Percentiles rank a stretch among this genome's conserved stretches.
These are phyloP conservation scores for Exophiala bonariae DNA, from an alignment of 2,329 filamentous ascomycete genomes.

Conservation along the genomic window DNA sequence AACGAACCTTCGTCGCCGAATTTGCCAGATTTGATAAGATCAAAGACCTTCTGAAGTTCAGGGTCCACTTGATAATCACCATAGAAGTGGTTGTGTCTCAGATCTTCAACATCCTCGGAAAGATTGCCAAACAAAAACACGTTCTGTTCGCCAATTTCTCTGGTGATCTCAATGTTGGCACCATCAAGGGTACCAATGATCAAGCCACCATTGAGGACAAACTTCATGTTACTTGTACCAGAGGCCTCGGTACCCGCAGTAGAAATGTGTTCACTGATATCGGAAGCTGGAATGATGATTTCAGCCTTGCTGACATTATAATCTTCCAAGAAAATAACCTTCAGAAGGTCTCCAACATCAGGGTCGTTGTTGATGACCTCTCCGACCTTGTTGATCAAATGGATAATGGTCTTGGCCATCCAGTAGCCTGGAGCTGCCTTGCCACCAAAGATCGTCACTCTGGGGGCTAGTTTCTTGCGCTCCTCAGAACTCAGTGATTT, in stretches of 20 bases:
- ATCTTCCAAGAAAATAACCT: conserved; percentile 96
- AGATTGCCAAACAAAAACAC: conserved; percentile 98
- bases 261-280: conserved; percentile 97
- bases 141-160: conserved; percentile 93
- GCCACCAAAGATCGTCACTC: conserved; percentile 94
- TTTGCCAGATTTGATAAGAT: conserved; percentile 72
- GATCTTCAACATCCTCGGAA: conserved; percentile 92
- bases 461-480: conserved; percentile 79
- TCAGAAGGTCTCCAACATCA: conserved; percentile 89
- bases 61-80: conserved; percentile 75
- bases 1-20: conserved; percentile 83
- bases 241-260: conserved; percentile 89
- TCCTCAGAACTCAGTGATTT: conserved; percentile 83
- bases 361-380: conserved; percentile 87
- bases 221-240: conserved; percentile 99
- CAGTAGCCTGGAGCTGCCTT: conserved; percentile 98
- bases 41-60: conserved; percentile 77
- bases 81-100: conserved; percentile 88
- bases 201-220: conserved; percentile 92
- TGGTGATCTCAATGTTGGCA: conserved; percentile 97
- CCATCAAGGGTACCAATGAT: conserved; percentile 98
- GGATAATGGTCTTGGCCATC: conserved; percentile 99
- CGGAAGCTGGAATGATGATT: conserved; percentile 90
- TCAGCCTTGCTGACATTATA: conserved; percentile 99
- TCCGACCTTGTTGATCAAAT: conserved; percentile 90